Conservation (phyloP, 78 protist genomes). For the Pigoraptor vietnamica region DNA sequence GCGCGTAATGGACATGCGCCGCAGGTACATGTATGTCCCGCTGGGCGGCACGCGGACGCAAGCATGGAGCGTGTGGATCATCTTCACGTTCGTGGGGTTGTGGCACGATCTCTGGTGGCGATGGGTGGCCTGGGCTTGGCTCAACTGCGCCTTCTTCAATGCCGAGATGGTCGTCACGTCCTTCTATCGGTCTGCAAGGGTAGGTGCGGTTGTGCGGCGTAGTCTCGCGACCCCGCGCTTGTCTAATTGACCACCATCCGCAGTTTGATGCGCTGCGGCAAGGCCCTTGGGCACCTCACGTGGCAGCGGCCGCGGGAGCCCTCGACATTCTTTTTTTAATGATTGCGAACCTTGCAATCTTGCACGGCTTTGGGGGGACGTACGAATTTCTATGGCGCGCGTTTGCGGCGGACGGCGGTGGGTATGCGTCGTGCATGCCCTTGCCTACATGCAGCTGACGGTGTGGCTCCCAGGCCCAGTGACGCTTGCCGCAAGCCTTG, state of each 20-base stretch:
- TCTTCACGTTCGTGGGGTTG: background rate
- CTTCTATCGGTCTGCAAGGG: background rate
- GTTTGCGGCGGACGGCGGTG: background rate
- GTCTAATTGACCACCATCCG: background rate
- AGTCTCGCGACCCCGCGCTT: too few relatives aligned
- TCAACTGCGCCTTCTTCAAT: background rate
- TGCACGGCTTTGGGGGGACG: background rate
- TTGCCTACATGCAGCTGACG: too few relatives aligned
- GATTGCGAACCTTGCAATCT: background rate
- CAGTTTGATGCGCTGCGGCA: background rate
- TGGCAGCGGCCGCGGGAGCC: background rate
- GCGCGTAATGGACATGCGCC: background rate
- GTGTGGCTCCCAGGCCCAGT: background rate
- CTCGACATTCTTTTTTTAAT: background rate
- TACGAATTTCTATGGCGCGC: background rate
- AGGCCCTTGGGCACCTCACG: background rate
- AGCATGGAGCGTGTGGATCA: background rate
- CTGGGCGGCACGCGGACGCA: background rate
- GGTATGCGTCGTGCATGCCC: background rate
- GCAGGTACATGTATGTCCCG: background rate
- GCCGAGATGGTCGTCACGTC: background rate
- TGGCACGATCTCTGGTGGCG: background rate
- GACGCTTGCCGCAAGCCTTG: background rate
- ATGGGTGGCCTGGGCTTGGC: background rate
- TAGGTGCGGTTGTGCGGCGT: too few relatives aligned